Base-by-base conservation (phyloP, 2,329 filamentous ascomycete genomes). In the Phialocephala sp. region DNA sequence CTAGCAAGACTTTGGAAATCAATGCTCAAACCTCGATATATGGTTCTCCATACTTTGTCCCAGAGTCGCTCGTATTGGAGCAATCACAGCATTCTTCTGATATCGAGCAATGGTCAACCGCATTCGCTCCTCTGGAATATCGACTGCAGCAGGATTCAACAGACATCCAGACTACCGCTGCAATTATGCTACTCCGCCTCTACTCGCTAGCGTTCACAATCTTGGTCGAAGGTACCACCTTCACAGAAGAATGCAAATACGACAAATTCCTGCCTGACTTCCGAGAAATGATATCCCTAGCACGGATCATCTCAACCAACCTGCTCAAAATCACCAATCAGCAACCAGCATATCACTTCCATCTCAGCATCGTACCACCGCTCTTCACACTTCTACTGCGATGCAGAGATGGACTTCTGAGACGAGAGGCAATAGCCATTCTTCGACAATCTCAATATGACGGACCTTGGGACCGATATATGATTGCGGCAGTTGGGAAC, bases 261-360 rank as follows among this genome's bases (percentile, higher is more conserved):
- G 67, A 69, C 37, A 22, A 35, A 5, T 69, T 65, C 58, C 35
- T 67, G 18, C 60, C 63, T 5, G 27, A 59, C 20, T 69, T 64
- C 45, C 20, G 52, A 27, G 43, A 65, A 20, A 60, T 67, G 1
- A 45, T 69, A 8, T 27, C 15, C 1, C 37, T 69, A 1, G 45
- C 22, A 9, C 41, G 56, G 4, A 45, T 47, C n/a, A 59, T 64
- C 14, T 47, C 57, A 41, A 27, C 18, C 12, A 43, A 43, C n/a
- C n/a, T 61, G 24, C 37, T 22, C 36, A 24, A 22, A 24, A 47
- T 60, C 37, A 36, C 27, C 6, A 15, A 54, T 11, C n/a, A 45
- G 36, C 47, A 61, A 54, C 79, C 78, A 80, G 61, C 76, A 76
- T 69, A 65, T 52, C 54, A 55, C 36, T 50, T 69, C 14, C 65